Evolutionary conservation across 306 rosid species (phyloP).

Genomic region (Acacia crassicarpa): DNA sequence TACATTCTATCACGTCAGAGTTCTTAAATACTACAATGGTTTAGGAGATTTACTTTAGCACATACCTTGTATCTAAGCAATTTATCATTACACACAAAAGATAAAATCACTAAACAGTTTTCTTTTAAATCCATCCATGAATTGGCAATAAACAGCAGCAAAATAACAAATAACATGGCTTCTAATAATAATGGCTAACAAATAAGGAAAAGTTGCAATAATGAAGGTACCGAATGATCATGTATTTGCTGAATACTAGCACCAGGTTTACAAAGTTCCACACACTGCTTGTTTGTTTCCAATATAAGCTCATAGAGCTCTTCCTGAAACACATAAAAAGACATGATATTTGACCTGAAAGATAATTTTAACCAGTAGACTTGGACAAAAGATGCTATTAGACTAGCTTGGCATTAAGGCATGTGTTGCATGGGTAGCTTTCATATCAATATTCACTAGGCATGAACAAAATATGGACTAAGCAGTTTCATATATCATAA

Average conservation of each 20-base stretch:
- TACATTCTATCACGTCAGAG: constrained; percentile 2
- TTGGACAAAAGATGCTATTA: neutral
- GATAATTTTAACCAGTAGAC: neutral
- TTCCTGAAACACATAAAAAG: constrained; percentile 58
- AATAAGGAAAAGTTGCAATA: constrained; percentile 10
- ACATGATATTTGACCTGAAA: constrained; percentile 21
- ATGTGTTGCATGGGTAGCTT: constrained; percentile 3
- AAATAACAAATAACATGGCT: neutral
- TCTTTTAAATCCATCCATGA: neutral
- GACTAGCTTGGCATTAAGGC: constrained; percentile 22
- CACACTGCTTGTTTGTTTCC: constrained; percentile 70
- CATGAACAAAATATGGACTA: neutral
- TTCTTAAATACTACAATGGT: neutral
- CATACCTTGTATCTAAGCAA: constrained; percentile 14
- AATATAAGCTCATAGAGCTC: constrained; percentile 88
- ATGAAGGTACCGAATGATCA: constrained; percentile 65
- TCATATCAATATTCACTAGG: constrained; percentile 4
- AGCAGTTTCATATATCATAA: neutral
- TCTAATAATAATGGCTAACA: constrained; percentile 12
- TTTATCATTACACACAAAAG: neutral
- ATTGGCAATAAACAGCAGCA: neutral
- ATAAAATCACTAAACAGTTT: neutral
- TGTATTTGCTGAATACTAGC: constrained; percentile 75
- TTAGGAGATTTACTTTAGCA: neutral
- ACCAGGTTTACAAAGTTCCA: constrained; percentile 93